Evolutionary conservation across 2,329 filamentous ascomycete species (phyloP).

Genomic region (Trichophyton benhamiae): DNA sequence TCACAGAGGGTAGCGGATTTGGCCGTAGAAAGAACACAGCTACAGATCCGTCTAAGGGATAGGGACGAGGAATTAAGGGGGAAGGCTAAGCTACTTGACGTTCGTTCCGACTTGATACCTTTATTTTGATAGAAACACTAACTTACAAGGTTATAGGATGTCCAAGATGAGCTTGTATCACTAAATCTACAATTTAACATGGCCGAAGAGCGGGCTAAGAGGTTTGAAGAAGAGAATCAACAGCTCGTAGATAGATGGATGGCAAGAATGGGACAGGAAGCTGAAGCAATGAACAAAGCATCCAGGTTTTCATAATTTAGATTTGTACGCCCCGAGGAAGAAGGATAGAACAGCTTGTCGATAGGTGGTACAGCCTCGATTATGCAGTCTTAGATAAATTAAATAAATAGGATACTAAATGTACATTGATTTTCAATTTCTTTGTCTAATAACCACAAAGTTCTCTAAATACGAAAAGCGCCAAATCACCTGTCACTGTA

Average conservation of each 20-base stretch:
- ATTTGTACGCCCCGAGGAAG: not conserved
- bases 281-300: slow-evolving; percentile 67
- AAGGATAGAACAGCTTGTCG: not conserved
- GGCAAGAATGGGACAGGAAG: slow-evolving; percentile 72
- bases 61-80: slow-evolving; percentile 72
- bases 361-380: not conserved
- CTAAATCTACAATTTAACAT: slow-evolving; percentile 80
- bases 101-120: slow-evolving; percentile 25
- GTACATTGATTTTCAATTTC: not conserved
- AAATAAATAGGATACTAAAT: not conserved
- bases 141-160: slow-evolving; percentile 40
- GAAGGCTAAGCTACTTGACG: slow-evolving; percentile 72
- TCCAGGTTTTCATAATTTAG: slow-evolving; percentile 33
- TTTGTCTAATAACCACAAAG: not conserved
- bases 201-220: slow-evolving; percentile 61
- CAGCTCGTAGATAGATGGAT: slow-evolving; percentile 88
- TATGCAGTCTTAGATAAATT: no score
- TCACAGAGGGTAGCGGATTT: slow-evolving; percentile 49
- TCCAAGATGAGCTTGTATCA: slow-evolving; percentile 86
- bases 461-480: not conserved
- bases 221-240: slow-evolving; percentile 69
- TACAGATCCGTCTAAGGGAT: slow-evolving; percentile 60
- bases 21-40: slow-evolving; percentile 47
- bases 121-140: not conserved
- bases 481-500: not conserved